Evolutionary conservation across 1,284 basidiomycete genomes (phyloP).

Genomic region (Thecaphora frezii): DNA sequence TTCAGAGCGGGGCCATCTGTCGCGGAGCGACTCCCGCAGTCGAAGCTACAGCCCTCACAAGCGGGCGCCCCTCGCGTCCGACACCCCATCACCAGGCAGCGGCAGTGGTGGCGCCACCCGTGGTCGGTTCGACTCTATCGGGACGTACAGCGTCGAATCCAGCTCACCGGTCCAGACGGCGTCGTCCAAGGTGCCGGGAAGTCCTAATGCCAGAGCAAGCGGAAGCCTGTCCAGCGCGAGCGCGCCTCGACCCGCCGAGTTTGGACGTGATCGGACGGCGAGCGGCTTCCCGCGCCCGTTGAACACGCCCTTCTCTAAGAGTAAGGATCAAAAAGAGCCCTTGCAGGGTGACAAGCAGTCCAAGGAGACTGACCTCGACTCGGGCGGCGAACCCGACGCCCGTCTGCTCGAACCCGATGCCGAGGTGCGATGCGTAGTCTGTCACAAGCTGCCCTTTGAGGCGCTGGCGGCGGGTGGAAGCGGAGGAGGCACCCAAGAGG

Average conservation of each 20-base stretch:
- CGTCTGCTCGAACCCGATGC: constrained; percentile 3
- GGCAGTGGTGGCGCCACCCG: no score
- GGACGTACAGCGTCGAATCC: background rate
- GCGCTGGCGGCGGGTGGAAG: background rate
- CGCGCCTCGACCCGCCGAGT: background rate
- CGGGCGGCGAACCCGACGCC: constrained; percentile 5
- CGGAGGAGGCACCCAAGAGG: constrained; percentile 7
- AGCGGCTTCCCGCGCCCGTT: constrained; percentile 24
- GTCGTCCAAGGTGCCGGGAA: constrained; percentile 16
- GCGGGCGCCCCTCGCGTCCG: constrained; percentile 2
- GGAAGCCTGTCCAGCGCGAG: background rate
- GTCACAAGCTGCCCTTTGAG: constrained; percentile 38
- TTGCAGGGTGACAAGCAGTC: constrained; percentile 8
- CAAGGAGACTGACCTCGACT: background rate
- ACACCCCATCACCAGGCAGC: no score
- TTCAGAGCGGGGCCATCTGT: constrained; percentile 2
- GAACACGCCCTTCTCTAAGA: constrained; percentile 8
- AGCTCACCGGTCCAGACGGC: background rate
- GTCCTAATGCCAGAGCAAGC: constrained; percentile 1
- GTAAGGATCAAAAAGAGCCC: constrained; percentile 1
- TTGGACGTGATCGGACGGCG: constrained; percentile 5
- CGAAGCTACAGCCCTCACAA: constrained; percentile 39
- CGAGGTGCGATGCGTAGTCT: constrained; percentile 14
- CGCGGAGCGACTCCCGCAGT: constrained; percentile 28
- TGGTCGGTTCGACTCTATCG: background rate